Evolutionary conservation across 805 yeast genomes (phyloP).

Genomic region (Wickerhamiella vanderwaltii): DNA sequence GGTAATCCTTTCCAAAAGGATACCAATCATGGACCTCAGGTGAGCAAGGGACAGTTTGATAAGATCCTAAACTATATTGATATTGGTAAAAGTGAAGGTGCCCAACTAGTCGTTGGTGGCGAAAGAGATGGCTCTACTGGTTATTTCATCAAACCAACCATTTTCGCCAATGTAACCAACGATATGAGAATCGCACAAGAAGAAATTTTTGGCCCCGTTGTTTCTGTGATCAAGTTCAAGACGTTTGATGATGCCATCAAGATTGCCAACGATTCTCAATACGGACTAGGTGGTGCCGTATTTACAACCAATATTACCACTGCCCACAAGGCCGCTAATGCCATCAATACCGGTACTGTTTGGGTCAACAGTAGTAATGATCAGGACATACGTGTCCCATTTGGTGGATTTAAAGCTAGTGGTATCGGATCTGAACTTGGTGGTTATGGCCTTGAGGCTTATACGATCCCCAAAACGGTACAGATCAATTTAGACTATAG

Average conservation of each 20-base stretch:
- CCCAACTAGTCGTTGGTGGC: slow-evolving; percentile 71
- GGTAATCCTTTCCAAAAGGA: slow-evolving; percentile 73
- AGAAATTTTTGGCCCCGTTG: slow-evolving; percentile 86
- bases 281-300: slow-evolving; percentile 75
- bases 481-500: slow-evolving; percentile 26
- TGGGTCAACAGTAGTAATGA: slow-evolving; percentile 82
- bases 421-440: slow-evolving; percentile 95
- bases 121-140: slow-evolving; percentile 42
- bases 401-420: slow-evolving; percentile 83
- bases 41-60: slow-evolving; percentile 61
- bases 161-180: slow-evolving; percentile 58
- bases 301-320: slow-evolving; percentile 55
- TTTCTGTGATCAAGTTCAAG: slow-evolving; percentile 50
- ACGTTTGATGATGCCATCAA: slow-evolving; percentile 55
- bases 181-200: slow-evolving; percentile 56
- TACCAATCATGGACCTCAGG: slow-evolving; percentile 82
- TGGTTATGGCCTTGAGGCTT: slow-evolving; percentile 70
- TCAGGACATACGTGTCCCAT: slow-evolving; percentile 77
- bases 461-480: slow-evolving; percentile 79
- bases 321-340: slow-evolving; percentile 53
- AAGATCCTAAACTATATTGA: slow-evolving; percentile 65
- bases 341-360: slow-evolving; percentile 53
- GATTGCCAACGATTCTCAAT: slow-evolving; percentile 58
- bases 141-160: slow-evolving; percentile 60
- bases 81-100: slow-evolving; percentile 72